phyloP scores from a whole-genome alignment of 441 rosid species.

The Caryocar brasiliense region DNA sequence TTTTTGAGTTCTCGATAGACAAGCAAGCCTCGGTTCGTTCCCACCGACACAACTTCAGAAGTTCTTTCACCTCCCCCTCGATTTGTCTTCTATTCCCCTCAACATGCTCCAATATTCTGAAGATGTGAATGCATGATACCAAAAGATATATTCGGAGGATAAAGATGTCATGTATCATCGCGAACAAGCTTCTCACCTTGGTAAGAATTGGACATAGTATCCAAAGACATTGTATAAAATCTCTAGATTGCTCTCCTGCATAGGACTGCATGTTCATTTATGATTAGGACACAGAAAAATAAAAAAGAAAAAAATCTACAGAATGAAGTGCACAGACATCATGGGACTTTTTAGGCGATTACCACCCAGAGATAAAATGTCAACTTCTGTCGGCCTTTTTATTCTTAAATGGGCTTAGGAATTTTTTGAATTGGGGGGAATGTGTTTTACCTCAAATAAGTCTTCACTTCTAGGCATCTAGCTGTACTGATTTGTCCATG shows the following conservation, averaged over 20 bases:
- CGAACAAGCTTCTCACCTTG: conserved; percentile 43
- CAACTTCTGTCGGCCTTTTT: too few relatives aligned
- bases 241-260: conserved; percentile 48
- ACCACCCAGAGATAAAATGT: too few relatives aligned
- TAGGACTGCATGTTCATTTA: conserved; percentile 34
- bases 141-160: conserved; percentile 7
- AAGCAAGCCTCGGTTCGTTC: conserved; percentile 53
- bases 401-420: too few relatives aligned
- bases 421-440: neutral
- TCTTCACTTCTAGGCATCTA: conserved; percentile 34
- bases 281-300: conserved; percentile 14
- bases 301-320: neutral
- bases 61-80: conserved; percentile 58
- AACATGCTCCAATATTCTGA: conserved; percentile 63
- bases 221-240: conserved; percentile 84
- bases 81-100: conserved; percentile 43
- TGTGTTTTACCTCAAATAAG: conserved; percentile 54
- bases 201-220: conserved; percentile 78
- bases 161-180: neutral
- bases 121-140: conserved; percentile 11
- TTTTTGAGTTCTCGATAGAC: conserved; percentile 49
- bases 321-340: too few relatives aligned
- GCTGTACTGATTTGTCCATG: conserved; percentile 66
- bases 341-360: too few relatives aligned
- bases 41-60: conserved; percentile 72